Conservation (phyloP, 1,139 yeast genomes). For the Suhomyces chickasaworum region DNA sequence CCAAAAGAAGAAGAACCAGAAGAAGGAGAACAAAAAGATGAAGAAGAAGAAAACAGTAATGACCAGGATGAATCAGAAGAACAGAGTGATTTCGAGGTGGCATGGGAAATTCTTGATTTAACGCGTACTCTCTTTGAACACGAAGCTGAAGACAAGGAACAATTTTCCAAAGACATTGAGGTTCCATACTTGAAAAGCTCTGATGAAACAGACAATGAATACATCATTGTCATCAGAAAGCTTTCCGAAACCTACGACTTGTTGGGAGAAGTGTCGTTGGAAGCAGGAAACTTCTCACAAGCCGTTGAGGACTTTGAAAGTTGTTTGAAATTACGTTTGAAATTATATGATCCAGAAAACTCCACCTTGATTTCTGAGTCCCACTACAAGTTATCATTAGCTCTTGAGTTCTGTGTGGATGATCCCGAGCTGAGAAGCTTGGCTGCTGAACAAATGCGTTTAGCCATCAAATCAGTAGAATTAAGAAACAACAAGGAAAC, state of each 20-base stretch:
- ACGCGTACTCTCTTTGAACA: constrained; percentile 66
- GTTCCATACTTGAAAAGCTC: constrained; percentile 41
- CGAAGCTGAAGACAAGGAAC: constrained; percentile 26
- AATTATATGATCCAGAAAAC: constrained; percentile 50
- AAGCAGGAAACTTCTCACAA: constrained; percentile 79
- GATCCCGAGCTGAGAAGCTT: constrained; percentile 48
- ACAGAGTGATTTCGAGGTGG: constrained; percentile 77
- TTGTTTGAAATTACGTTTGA: constrained; percentile 56
- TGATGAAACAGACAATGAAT: constrained; percentile 34
- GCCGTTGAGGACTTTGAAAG: constrained; percentile 67
- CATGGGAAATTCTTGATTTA: constrained; percentile 84
- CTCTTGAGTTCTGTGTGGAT: constrained; percentile 68
- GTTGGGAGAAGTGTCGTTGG: constrained; percentile 86
- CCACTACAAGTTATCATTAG: constrained; percentile 79
- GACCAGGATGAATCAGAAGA: constrained; percentile 41
- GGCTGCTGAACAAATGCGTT: constrained; percentile 60
- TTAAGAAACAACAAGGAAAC: constrained; percentile 34
- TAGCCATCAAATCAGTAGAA: constrained; percentile 64
- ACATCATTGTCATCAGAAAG: constrained; percentile 46
- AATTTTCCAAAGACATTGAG: constrained; percentile 14
- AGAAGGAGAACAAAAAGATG: constrained; percentile 21
- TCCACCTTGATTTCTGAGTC: constrained; percentile 74
- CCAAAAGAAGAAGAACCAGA: constrained; percentile 9
- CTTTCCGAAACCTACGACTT: constrained; percentile 78
- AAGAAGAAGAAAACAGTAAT: constrained; percentile 13